Evolutionary conservation across 345 rosid species (phyloP).

Genomic region (Mangifera indica): DNA sequence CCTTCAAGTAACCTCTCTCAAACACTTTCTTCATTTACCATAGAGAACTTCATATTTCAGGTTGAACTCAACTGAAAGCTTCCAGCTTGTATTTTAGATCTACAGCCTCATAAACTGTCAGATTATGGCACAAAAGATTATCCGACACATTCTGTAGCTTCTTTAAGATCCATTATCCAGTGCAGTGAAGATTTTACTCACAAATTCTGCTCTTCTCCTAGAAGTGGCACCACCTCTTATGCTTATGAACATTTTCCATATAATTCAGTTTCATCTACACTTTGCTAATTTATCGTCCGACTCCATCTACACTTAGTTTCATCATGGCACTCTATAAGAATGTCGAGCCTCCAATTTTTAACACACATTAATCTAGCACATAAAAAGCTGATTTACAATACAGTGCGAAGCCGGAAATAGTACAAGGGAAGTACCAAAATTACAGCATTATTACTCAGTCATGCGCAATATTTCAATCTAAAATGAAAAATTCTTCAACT

Average conservation of each 20-base stretch:
- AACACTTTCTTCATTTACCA: background rate
- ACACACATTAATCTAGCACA: background rate
- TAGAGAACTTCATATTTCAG: background rate
- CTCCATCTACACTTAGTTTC: too few species aligned
- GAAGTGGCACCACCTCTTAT: background rate
- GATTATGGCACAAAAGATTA: background rate
- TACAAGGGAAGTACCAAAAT: background rate
- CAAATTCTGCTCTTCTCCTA: background rate
- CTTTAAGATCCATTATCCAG: background rate
- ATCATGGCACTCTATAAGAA: background rate
- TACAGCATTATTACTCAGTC: background rate
- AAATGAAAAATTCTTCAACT: background rate
- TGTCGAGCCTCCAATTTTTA: background rate
- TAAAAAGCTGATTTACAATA: background rate
- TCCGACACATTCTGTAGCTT: background rate
- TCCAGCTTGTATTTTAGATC: conserved; percentile 1
- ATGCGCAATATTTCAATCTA: background rate
- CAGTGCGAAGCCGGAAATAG: background rate
- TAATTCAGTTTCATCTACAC: too few species aligned
- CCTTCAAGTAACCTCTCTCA: background rate
- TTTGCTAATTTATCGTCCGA: too few species aligned
- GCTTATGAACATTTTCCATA: background rate
- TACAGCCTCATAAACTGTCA: background rate
- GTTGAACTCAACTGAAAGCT: background rate
- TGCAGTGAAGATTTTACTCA: background rate